phyloP scores from a whole-genome alignment of 192 early-diverging fungal genomes.

The Coemansia sp. region DNA sequence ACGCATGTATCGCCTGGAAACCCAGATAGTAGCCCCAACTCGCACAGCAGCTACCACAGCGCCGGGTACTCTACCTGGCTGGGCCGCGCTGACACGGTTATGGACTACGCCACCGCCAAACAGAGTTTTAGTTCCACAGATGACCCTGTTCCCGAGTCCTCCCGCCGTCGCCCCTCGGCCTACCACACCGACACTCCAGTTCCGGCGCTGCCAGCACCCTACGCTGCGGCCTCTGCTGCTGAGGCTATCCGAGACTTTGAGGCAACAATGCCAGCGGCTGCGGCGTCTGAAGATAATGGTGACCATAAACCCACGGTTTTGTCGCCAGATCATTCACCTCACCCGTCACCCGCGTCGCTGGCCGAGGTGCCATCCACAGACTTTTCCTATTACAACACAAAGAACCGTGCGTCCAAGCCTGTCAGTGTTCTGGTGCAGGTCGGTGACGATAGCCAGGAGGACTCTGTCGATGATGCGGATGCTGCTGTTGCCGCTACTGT shows the following conservation, averaged over 20 bases:
- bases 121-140: constrained; percentile 51
- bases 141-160: constrained; percentile 13
- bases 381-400: constrained; percentile 2
- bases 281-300: not conserved
- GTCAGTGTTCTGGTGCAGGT: constrained; percentile 43
- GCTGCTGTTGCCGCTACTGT: not conserved
- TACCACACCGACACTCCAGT: constrained; percentile 22
- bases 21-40: constrained; percentile 42
- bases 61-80: constrained; percentile 45
- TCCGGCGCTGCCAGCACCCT: constrained; percentile 24
- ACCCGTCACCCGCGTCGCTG: not conserved
- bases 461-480: constrained; percentile 7
- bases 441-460: constrained; percentile 32
- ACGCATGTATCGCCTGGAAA: constrained; percentile 13
- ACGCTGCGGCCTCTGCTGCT: constrained; percentile 6
- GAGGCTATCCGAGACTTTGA: constrained; percentile 12
- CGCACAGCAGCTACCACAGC: constrained; percentile 53
- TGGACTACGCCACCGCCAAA: constrained; percentile 51
- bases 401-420: constrained; percentile 21
- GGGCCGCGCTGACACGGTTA: constrained; percentile 41
- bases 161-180: constrained; percentile 3
- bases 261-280: constrained; percentile 6
- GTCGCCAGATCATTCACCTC: not conserved
- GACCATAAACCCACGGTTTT: not conserved
- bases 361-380: not conserved